These are phyloP conservation scores for Lachnellula cervina DNA, from an alignment of 2,329 filamentous ascomycete genomes.

Conservation along the genomic window DNA sequence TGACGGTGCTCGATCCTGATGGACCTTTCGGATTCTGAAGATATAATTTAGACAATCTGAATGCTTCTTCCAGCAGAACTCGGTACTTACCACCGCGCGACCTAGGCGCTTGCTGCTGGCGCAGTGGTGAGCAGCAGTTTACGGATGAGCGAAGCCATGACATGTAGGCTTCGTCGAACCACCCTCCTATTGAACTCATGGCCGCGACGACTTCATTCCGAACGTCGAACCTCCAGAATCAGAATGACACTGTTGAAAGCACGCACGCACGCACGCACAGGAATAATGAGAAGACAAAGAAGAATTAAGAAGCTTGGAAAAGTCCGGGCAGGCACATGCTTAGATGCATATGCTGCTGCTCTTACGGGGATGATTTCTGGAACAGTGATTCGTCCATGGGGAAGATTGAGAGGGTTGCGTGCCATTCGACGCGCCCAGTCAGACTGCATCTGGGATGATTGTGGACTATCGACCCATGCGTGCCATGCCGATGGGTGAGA, in stretches of 20 bases:
- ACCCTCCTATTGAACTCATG: constrained; percentile 31
- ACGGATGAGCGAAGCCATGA: constrained; percentile 25
- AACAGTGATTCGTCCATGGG: constrained; percentile 12
- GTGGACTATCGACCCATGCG: background rate
- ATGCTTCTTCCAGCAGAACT: constrained; percentile 3
- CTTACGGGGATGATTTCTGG: background rate
- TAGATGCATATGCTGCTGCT: background rate
- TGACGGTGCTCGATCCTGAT: constrained; percentile 37
- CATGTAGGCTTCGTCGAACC: constrained; percentile 30
- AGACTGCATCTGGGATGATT: constrained; percentile 1
- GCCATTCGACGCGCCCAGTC: constrained; percentile 15
- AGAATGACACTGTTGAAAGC: too few relatives aligned
- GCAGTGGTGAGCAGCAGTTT: constrained; percentile 25
- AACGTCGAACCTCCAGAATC: constrained; percentile 2
- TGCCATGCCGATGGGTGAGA: background rate
- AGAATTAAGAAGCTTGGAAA: too few relatives aligned
- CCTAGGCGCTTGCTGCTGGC: constrained; percentile 16
- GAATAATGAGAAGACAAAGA: too few relatives aligned
- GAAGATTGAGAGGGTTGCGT: constrained; percentile 12
- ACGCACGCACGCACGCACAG: constrained; percentile 1
- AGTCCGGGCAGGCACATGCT: background rate
- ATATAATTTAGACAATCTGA: constrained; percentile 12
- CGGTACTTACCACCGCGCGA: constrained; percentile 21
- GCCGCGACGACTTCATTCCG: constrained; percentile 26
- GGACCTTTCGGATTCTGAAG: constrained; percentile 30